Evolutionary conservation across 495 filamentous ascomycete genomes (phyloP), one percentile per base, ranked within the genome.

Genomic region (Pyrenula aspistea): DNA sequence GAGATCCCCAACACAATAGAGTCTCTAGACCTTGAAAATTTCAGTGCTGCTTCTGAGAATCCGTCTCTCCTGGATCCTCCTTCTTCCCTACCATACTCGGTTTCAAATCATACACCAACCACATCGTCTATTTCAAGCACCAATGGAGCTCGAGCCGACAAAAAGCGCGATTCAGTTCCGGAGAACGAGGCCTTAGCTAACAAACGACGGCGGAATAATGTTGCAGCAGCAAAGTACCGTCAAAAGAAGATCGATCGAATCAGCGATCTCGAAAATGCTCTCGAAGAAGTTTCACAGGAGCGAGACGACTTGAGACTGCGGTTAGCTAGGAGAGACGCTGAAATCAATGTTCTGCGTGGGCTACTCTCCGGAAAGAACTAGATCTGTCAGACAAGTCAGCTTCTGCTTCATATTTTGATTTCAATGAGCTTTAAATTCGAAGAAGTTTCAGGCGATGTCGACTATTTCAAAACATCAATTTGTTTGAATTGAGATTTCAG

Each of bases 141-240:
- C 4, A 4, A 15, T 15, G 15, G 4, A 15, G 31, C 31, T 15
- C 4, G 31, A 42, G 8, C 31, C 15, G 31, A 15, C 15, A 42
- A 15, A 15, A 42, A 15, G 31, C 31, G 31, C 31, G 31, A 4
- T 42, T 42, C 31, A 42, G 31, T 8, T 42, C 31, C 4, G 31
- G 31, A 42, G 31, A 42, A 4, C 8, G 31, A 66, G 1, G 68
- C 66, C 42, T 65, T 67, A 22, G 64, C 73, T 20, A 62, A 68
- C 54, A 86, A 85, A 64, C 83, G 84, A 20, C 75, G 77, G 53
- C 77, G 82, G 42, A 87, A 90, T 65, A 86, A 85, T 53, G 69
- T 87, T 50, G 82, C 83, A 2, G 83, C 85, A 55, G 80, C 85
- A 55, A 79, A 84, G 56, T 91, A 86, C 67, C 80, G 87, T 22